Evolutionary conservation across 2,329 filamentous ascomycete species (phyloP).

Genomic region (Leptographium galeiforme): DNA sequence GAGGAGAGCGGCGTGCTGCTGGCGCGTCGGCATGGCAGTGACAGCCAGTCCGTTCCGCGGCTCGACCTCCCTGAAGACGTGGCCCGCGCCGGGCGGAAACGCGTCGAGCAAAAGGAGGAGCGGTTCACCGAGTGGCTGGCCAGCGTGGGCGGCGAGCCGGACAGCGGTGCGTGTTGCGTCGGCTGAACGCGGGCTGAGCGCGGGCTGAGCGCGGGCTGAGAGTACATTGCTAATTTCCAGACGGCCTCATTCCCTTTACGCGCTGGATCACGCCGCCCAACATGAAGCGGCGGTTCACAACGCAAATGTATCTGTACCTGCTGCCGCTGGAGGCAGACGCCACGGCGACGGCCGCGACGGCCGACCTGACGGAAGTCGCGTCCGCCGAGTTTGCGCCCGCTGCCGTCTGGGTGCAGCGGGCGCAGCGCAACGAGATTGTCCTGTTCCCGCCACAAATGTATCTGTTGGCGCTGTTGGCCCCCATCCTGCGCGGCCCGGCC

Average conservation of each 20-base stretch:
- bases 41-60: conserved; percentile 21
- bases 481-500: conserved; percentile 28
- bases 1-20: conserved; percentile 88
- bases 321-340: conserved; percentile 44
- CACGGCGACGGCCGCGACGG: conserved; percentile 53
- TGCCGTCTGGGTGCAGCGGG: conserved; percentile 53
- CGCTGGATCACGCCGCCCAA: conserved; percentile 77
- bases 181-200: too few species aligned
- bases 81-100: conserved; percentile 47
- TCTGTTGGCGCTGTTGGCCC: conserved; percentile 46
- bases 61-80: conserved; percentile 47
- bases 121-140: conserved; percentile 54
- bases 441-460: conserved; percentile 86
- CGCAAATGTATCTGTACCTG: conserved; percentile 94
- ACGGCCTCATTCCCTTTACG: conserved; percentile 66
- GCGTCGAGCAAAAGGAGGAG: conserved; percentile 53
- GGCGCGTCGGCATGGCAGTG: conserved; percentile 28
- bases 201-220: too few species aligned
- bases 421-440: conserved; percentile 54
- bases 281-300: conserved; percentile 68
- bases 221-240: conserved; percentile 19
- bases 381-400: conserved; percentile 58
- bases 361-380: conserved; percentile 46
- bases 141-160: conserved; percentile 43
- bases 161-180: conserved; percentile 43